Conservation (phyloP, 768 basidiomycete genomes). For the Tulasnella sp. region DNA sequence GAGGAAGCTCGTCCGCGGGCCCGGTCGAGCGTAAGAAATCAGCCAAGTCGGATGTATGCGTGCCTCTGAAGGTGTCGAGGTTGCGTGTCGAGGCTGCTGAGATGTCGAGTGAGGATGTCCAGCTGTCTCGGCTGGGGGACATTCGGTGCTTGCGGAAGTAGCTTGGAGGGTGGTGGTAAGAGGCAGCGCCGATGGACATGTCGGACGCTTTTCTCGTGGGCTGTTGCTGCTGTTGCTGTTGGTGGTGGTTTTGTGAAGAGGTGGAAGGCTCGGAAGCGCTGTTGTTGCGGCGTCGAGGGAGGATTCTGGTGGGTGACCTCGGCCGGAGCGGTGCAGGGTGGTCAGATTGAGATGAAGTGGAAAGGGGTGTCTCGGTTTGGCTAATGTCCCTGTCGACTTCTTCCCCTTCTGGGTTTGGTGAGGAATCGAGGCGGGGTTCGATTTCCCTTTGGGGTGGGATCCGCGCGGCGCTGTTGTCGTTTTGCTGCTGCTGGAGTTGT, state of each 20-base stretch:
- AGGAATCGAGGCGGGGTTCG: background rate
- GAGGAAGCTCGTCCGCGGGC: background rate
- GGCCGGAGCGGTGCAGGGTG: background rate
- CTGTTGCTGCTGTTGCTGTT: background rate
- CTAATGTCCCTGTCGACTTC: background rate
- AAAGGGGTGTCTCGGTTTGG: background rate
- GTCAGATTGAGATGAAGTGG: background rate
- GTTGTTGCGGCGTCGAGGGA: background rate
- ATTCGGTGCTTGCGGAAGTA: background rate
- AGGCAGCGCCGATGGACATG: background rate
- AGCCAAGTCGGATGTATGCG: constrained; percentile 4
- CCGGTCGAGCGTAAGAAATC: constrained; percentile 10
- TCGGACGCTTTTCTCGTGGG: background rate
- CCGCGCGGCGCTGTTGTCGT: background rate
- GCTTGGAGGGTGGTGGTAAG: background rate
- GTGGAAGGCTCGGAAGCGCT: background rate
- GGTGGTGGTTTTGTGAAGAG: background rate
- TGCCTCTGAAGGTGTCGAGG: background rate
- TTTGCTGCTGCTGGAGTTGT: background rate
- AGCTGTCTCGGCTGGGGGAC: background rate
- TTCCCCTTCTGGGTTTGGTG: too few relatives aligned
- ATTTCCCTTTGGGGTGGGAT: background rate
- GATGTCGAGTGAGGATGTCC: background rate
- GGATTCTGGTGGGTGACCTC: background rate
- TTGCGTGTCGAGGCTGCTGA: background rate